Conservation (phyloP, 1,284 basidiomycete species). For the Entoloma clypeatum region DNA sequence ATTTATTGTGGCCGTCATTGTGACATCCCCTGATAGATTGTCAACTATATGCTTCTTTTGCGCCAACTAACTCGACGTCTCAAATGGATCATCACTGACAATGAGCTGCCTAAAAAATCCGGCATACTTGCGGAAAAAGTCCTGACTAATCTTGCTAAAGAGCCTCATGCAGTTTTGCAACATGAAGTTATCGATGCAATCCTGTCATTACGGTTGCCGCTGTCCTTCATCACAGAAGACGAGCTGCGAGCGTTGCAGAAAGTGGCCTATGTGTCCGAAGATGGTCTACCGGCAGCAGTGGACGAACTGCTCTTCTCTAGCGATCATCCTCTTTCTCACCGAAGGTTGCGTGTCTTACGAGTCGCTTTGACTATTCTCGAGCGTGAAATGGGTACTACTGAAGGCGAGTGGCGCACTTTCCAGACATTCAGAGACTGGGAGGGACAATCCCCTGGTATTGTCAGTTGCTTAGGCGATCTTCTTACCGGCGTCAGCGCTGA, state of each 20-base stretch:
- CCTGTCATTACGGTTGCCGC: constrained; percentile 47
- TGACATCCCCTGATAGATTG: constrained; percentile 43
- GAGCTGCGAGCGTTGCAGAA: constrained; percentile 55
- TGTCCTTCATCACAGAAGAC: constrained; percentile 57
- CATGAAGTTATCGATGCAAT: constrained; percentile 55
- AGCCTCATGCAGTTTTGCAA: constrained; percentile 58
- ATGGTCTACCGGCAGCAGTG: constrained; percentile 59
- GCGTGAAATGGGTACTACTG: constrained; percentile 46
- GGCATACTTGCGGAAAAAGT: constrained; percentile 66
- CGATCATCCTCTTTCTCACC: constrained; percentile 46
- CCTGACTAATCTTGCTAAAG: constrained; percentile 53
- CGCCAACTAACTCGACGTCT: constrained; percentile 62
- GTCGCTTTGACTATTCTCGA: constrained; percentile 57
- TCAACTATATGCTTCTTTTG: constrained; percentile 60
- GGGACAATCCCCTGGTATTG: constrained; percentile 51
- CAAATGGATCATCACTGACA: constrained; percentile 56
- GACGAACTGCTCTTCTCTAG: constrained; percentile 53
- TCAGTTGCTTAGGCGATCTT: constrained; percentile 51
- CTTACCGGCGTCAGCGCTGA: constrained; percentile 47
- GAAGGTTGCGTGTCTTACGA: constrained; percentile 53
- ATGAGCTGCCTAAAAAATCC: constrained; percentile 55
- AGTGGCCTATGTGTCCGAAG: constrained; percentile 58
- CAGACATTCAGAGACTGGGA: constrained; percentile 59
- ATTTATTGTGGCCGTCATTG: neutral
- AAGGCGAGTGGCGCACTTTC: constrained; percentile 51